Conservation (phyloP, 2,329 filamentous ascomycete genomes). For the Scedosporium apiospermum region DNA sequence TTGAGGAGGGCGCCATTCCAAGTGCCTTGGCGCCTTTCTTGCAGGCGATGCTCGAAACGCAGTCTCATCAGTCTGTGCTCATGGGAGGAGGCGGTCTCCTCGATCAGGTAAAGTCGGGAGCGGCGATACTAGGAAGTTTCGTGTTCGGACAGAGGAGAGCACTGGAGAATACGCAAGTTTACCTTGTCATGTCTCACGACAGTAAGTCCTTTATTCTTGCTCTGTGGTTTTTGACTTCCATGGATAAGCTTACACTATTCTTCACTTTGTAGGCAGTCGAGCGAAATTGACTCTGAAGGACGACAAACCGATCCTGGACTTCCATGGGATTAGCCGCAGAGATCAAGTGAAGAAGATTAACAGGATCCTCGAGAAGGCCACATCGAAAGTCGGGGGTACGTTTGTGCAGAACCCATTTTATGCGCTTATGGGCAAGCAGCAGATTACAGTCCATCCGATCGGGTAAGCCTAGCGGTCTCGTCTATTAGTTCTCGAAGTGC, state of each 20-base stretch:
- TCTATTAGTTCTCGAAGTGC: not conserved
- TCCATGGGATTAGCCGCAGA: constrained; percentile 47
- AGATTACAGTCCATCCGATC: constrained; percentile 58
- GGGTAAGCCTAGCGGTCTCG: constrained; percentile 30
- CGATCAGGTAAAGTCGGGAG: constrained; percentile 32
- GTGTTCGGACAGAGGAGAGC: constrained; percentile 48
- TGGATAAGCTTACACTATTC: not conserved
- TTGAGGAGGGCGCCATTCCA: constrained; percentile 55
- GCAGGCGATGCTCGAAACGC: constrained; percentile 44
- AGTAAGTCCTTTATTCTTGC: constrained; percentile 25
- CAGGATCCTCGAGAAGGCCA: constrained; percentile 41
- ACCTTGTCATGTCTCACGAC: constrained; percentile 59
- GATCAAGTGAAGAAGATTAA: constrained; percentile 45
- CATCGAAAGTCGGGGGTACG: constrained; percentile 48
- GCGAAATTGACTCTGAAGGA: constrained; percentile 48
- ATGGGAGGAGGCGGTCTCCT: constrained; percentile 27
- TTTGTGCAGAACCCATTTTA: constrained; percentile 50
- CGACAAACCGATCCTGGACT: constrained; percentile 50
- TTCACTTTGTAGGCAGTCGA: constrained; percentile 36
- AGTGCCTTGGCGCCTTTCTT: constrained; percentile 45
- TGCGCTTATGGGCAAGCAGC: constrained; percentile 42
- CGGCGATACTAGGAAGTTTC: constrained; percentile 41
- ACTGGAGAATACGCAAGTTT: constrained; percentile 51
- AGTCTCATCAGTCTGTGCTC: constrained; percentile 33
- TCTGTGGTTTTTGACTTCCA: not conserved